A percentile compares a stretch with the other conserved stretches of the same genome.
Conservation (phyloP, 2,329 filamentous ascomycete genomes). For the Trichoderma polysporum region DNA sequence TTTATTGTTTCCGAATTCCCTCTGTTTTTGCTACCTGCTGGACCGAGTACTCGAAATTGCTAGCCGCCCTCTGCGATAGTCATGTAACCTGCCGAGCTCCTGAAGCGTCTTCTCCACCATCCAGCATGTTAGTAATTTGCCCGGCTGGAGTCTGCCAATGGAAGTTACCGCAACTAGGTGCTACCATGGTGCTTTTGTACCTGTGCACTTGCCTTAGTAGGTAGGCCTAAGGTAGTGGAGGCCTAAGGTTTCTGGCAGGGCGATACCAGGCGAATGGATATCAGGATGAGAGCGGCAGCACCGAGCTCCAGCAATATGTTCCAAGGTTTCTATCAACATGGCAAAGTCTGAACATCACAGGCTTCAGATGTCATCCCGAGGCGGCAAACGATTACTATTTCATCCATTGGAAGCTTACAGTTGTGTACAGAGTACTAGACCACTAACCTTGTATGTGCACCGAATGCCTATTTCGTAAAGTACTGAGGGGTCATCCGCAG, state of each 20-base stretch:
- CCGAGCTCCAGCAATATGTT: neutral
- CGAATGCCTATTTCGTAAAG: conserved; percentile 3
- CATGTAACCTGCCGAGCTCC: neutral
- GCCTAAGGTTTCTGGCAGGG: neutral
- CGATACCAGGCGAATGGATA: neutral
- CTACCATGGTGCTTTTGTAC: neutral
- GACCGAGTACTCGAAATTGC: neutral
- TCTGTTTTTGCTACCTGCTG: too few relatives aligned
- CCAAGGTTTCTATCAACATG: neutral
- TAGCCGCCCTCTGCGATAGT: neutral
- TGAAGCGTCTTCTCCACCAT: conserved; percentile 8
- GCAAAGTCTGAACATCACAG: neutral
- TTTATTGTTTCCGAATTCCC: too few relatives aligned
- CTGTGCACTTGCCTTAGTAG: neutral
- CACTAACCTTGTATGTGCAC: neutral
- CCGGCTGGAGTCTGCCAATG: conserved; percentile 1
- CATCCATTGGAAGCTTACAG: neutral
- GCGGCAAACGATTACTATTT: neutral
- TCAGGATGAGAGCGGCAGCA: neutral
- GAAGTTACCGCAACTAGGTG: neutral
- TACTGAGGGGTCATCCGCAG: neutral
- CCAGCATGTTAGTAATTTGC: neutral
- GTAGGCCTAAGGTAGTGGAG: too few relatives aligned
- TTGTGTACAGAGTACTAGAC: neutral
- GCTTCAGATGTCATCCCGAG: neutral